Conservation (phyloP, 805 yeast genomes). For the Cyberlindnera mississippiensis region DNA sequence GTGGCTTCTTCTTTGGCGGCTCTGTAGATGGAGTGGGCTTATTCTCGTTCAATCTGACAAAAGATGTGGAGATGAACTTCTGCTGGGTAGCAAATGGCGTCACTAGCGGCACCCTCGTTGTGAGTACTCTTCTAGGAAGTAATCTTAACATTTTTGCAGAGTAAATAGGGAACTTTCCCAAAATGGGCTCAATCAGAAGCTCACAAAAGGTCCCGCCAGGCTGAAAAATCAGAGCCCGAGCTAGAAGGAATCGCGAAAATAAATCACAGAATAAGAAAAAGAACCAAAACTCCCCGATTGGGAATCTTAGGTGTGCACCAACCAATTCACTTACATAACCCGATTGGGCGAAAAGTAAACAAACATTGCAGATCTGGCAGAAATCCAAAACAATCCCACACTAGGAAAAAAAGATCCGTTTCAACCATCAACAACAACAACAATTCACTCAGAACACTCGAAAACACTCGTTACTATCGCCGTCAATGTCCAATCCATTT, state of each 20-base stretch:
- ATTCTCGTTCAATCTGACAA: conserved; percentile 16
- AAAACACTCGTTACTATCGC: too few relatives aligned
- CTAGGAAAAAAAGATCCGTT: not conserved
- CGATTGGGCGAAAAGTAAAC: conserved; percentile 24
- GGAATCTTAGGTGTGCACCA: not conserved
- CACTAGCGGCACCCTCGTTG: not conserved
- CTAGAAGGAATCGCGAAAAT: not conserved
- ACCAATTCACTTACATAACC: conserved; percentile 10
- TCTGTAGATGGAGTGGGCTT: conserved; percentile 8
- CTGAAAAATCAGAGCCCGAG: conserved; percentile 6
- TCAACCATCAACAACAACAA: not conserved
- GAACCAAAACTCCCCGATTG: not conserved
- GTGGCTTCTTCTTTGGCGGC: conserved; percentile 44
- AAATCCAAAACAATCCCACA: conserved; percentile 3
- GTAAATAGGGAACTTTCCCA: too few relatives aligned
- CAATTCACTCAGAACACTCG: too few relatives aligned
- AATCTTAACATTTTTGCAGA: conserved; percentile 11
- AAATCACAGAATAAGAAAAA: too few relatives aligned
- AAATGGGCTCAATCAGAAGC: too few relatives aligned
- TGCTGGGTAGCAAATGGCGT: not conserved
- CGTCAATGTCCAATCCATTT: conserved; percentile 27
- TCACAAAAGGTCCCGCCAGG: too few relatives aligned
- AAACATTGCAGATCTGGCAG: conserved; percentile 4
- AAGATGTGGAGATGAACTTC: conserved; percentile 17
- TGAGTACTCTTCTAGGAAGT: conserved; percentile 6